Percentiles rank a stretch among this genome's conserved stretches.
phyloP scores from a whole-genome alignment of 768 basidiomycete species.

The Austroboletus eburneus region DNA sequence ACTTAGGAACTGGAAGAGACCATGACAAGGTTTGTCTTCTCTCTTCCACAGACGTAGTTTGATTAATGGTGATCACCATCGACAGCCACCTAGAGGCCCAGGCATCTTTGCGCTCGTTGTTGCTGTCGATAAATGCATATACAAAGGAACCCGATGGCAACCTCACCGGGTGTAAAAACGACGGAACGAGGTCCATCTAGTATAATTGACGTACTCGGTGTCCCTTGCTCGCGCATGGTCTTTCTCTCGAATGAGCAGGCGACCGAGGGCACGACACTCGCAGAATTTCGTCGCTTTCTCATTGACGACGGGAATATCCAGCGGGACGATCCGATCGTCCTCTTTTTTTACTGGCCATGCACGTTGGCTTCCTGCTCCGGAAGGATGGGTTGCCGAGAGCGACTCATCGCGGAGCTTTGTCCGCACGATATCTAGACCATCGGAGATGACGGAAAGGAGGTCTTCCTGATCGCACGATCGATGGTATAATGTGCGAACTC shows the following conservation, averaged over 20 bases:
- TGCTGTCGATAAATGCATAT: no score
- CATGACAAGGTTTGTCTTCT: no score
- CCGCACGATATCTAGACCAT: no score
- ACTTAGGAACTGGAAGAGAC: no score
- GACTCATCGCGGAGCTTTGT: no score
- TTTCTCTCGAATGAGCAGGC: slow-evolving; percentile 16
- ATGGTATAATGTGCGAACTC: slow-evolving; percentile 11
- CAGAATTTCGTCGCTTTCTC: slow-evolving; percentile 8
- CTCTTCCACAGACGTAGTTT: no score
- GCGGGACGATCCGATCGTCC: slow-evolving; percentile 15
- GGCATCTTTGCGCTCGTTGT: slow-evolving; percentile 20
- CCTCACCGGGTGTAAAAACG: slow-evolving; percentile 16
- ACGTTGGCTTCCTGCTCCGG: not conserved
- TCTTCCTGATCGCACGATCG: no score
- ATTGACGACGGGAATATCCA: slow-evolving; percentile 5
- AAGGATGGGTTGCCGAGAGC: no score
- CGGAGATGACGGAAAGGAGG: no score
- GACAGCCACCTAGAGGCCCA: no score
- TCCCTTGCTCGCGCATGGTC: slow-evolving; percentile 8
- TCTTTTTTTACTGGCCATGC: slow-evolving; percentile 21
- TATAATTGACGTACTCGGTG: slow-evolving; percentile 12
- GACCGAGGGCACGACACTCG: slow-evolving; percentile 4
- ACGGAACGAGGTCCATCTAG: slow-evolving; percentile 9
- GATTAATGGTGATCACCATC: not conserved
- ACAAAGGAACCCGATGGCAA: no score